Evolutionary conservation across 1,284 basidiomycete genomes (phyloP).

Genomic region (Ceratobasidium sp.): DNA sequence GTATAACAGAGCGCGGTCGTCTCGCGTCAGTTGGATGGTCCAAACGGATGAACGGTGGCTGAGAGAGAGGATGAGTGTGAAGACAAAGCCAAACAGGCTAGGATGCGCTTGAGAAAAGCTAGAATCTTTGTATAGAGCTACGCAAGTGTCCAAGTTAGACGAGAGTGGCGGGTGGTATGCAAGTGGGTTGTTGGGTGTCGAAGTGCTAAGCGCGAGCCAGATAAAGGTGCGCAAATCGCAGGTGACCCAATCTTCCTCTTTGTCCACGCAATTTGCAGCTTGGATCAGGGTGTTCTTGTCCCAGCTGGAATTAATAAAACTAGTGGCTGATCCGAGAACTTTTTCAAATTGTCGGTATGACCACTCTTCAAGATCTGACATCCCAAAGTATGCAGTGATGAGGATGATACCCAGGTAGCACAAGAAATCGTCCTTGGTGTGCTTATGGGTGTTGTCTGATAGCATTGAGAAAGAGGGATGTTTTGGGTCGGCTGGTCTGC

Average conservation of each 20-base stretch:
- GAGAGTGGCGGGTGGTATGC: not conserved
- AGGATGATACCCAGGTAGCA: not conserved
- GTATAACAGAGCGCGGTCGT: slow-evolving; percentile 10
- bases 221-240: not conserved
- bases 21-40: slow-evolving; percentile 15
- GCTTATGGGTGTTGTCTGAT: not conserved
- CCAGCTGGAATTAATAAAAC: not conserved
- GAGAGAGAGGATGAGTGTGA: slow-evolving; percentile 22
- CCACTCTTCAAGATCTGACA: not conserved
- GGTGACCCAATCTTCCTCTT: not conserved
- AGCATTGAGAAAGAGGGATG: not conserved
- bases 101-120: not conserved
- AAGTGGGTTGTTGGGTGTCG: not conserved
- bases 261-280: not conserved
- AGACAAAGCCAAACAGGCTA: slow-evolving; percentile 20
- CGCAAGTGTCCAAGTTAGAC: not conserved
- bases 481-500: not conserved
- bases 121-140: slow-evolving; percentile 6
- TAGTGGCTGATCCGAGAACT: slow-evolving; percentile 1
- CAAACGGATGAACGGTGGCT: slow-evolving; percentile 13
- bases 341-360: not conserved
- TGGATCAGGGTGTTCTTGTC: not conserved
- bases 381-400: not conserved
- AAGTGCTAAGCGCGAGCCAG: not conserved
- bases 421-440: not conserved